Base-by-base conservation (phyloP, 2,329 filamentous ascomycete species). In the Shiraia sp. region DNA sequence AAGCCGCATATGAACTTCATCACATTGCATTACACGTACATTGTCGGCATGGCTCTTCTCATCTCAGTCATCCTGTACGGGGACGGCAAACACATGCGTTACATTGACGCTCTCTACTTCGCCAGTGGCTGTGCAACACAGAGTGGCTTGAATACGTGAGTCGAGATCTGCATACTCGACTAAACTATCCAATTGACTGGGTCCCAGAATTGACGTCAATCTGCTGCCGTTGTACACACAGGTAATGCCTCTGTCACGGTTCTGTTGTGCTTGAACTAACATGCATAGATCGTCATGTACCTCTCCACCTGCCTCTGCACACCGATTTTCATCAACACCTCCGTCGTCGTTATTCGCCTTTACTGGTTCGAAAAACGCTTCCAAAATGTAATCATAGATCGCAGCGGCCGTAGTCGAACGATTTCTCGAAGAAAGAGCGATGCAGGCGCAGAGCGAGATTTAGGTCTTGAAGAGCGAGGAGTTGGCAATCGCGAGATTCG, bases 281-380 rank as follows among this genome's bases (percentile, higher is more conserved):
- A 77, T 55, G 76, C 79, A 52, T 77, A 79, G 71, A 68, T 88
- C 29, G 77, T 62, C 13, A 53, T 72, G 12, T 63, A 69, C 50
- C 36, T 72, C 14, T 53, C 69, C 6, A 47, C 69, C 10, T 68
- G 56, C 50, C 10, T 69, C 17, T 71, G 68, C 51, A 71, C 64
- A n/a, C 70, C 69, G 14, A 72, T 72, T 43, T 68, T 70, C 45
- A 72, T 72, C 35, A 68, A 72, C 41, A 64, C 87, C 2, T 87
- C 82, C 31, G 90, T 99, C 31, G 93, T 99, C 6, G 92, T 96
- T 57, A 79, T 97, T 10, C 87, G 93, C 17, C 76, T 99, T 2
- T 96, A 96, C 71, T 99, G 92, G 92, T 99, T 99, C 65, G 91
- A 99, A 71, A 96, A 95, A 70, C 83, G 91, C 6, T 97, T 99